Percentiles rank a stretch among this genome's conserved stretches.
These are phyloP conservation scores for Penicillium herquei DNA, from an alignment of 495 filamentous ascomycete genomes.

Conservation along the genomic window DNA sequence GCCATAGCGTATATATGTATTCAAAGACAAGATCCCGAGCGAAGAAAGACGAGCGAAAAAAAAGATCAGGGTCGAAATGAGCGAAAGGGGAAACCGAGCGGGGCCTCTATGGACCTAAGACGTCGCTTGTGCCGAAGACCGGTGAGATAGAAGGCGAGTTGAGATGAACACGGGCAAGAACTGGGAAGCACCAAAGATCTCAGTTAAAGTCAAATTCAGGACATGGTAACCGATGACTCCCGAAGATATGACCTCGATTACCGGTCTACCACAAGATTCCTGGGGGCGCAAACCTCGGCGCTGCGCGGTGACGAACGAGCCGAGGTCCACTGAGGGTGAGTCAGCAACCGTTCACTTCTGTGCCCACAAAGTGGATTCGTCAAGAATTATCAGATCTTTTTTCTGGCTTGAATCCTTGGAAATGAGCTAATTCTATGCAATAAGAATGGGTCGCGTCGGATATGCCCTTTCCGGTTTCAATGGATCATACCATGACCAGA, in stretches of 20 bases:
- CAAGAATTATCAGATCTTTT: background rate
- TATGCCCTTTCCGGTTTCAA: too few relatives aligned
- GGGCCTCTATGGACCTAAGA: constrained; percentile 15
- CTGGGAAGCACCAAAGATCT: constrained; percentile 2
- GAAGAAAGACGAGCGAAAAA: constrained; percentile 7
- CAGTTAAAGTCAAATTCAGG: background rate
- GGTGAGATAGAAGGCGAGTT: constrained; percentile 1
- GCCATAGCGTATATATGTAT: constrained; percentile 54
- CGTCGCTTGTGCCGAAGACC: constrained; percentile 12
- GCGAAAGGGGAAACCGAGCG: constrained; percentile 25
- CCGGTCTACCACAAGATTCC: constrained; percentile 8
- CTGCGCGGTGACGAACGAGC: background rate
- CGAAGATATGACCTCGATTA: constrained; percentile 11
- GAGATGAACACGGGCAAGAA: constrained; percentile 1
- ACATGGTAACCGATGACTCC: constrained; percentile 19
- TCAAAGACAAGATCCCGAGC: background rate
- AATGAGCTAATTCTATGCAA: too few relatives aligned
- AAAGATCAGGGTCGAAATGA: constrained; percentile 6
- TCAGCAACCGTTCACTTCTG: background rate
- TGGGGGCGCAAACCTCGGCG: background rate
- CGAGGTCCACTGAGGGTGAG: background rate
- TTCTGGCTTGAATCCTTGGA: background rate
- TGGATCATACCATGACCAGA: too few relatives aligned
- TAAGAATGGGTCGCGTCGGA: too few relatives aligned
- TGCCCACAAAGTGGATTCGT: background rate